Percentiles rank a stretch among this genome's conserved stretches.
These are phyloP conservation scores for Haplosporangium sp. DNA, from an alignment of 371 early-diverging fungal genomes.

Conservation along the genomic window DNA sequence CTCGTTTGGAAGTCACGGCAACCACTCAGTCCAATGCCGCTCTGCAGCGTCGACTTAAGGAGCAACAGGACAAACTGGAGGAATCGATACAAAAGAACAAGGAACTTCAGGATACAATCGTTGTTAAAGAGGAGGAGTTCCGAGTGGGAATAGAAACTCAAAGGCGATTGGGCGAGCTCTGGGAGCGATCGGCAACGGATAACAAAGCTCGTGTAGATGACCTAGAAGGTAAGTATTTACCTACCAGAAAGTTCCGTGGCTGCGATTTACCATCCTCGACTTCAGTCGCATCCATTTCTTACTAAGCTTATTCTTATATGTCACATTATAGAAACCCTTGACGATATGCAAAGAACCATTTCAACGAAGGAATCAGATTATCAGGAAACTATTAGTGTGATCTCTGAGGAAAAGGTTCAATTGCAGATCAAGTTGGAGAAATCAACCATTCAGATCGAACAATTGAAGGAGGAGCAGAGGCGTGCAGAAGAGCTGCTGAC, in stretches of 20 bases:
- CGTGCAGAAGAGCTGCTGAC: slow-evolving; percentile 47
- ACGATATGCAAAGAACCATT: slow-evolving; percentile 32
- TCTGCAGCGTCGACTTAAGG: slow-evolving; percentile 58
- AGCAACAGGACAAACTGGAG: slow-evolving; percentile 60
- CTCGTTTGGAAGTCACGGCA: slow-evolving; percentile 30
- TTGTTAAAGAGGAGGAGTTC: slow-evolving; percentile 70
- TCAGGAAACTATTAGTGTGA: slow-evolving; percentile 22
- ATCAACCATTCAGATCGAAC: slow-evolving; percentile 48
- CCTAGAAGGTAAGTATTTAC: slow-evolving; percentile 55
- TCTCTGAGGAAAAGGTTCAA: slow-evolving; percentile 40
- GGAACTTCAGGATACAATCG: slow-evolving; percentile 60
- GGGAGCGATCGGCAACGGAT: slow-evolving; percentile 64
- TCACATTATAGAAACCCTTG: slow-evolving; percentile 24
- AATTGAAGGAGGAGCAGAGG: slow-evolving; percentile 55
- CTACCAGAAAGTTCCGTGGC: no score
- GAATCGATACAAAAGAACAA: slow-evolving; percentile 59
- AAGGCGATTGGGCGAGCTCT: slow-evolving; percentile 66
- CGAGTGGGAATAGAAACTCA: slow-evolving; percentile 75
- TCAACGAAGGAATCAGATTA: slow-evolving; percentile 34
- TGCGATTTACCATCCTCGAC: no score
- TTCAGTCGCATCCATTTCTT: no score
- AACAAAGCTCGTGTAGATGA: slow-evolving; percentile 60
- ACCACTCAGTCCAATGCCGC: slow-evolving; percentile 20
- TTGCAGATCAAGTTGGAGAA: slow-evolving; percentile 40
- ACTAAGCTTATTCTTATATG: no score